phyloP scores from a whole-genome alignment of 257 asterid species.

The Knoxia roxburghii region DNA sequence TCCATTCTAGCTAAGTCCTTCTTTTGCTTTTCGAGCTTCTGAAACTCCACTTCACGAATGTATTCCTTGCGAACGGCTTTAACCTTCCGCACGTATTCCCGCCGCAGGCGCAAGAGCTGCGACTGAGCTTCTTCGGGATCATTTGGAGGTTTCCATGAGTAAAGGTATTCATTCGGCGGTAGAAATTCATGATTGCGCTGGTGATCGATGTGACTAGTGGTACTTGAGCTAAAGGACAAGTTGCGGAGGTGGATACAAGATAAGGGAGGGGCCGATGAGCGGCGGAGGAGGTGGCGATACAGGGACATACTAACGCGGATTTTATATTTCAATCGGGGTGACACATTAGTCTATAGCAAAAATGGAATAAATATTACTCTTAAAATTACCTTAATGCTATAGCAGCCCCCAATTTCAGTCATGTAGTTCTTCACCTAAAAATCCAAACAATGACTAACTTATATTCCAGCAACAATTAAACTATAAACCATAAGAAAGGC shows the following conservation, averaged over 20 bases:
- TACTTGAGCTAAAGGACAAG: slow-evolving; percentile 20
- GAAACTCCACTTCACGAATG: slow-evolving; percentile 67
- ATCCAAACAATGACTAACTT: too few relatives aligned
- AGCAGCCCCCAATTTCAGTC: too few relatives aligned
- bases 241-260: slow-evolving; percentile 29
- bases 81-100: slow-evolving; percentile 55
- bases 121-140: slow-evolving; percentile 69
- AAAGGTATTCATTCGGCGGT: slow-evolving; percentile 45
- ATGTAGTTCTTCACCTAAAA: too few relatives aligned
- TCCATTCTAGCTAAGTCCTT: slow-evolving; percentile 64
- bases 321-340: too few relatives aligned
- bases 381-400: too few relatives aligned
- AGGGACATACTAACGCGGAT: slow-evolving; percentile 37
- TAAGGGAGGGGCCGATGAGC: slow-evolving; percentile 13
- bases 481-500: too few relatives aligned
- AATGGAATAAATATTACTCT: too few relatives aligned
- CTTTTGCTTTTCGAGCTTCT: slow-evolving; percentile 56
- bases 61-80: slow-evolving; percentile 56
- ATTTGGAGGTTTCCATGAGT: slow-evolving; percentile 57
- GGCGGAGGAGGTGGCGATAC: slow-evolving; percentile 49
- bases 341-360: too few relatives aligned
- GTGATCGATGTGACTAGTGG: slow-evolving; percentile 26
- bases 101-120: slow-evolving; percentile 54
- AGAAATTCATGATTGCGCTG: slow-evolving; percentile 44
- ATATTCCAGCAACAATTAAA: too few relatives aligned